A percentile compares a stretch with the other conserved stretches of the same genome.
Evolutionary conservation across 192 early-diverging fungal genomes (phyloP).

Genomic region (Spizellomyces sp.): DNA sequence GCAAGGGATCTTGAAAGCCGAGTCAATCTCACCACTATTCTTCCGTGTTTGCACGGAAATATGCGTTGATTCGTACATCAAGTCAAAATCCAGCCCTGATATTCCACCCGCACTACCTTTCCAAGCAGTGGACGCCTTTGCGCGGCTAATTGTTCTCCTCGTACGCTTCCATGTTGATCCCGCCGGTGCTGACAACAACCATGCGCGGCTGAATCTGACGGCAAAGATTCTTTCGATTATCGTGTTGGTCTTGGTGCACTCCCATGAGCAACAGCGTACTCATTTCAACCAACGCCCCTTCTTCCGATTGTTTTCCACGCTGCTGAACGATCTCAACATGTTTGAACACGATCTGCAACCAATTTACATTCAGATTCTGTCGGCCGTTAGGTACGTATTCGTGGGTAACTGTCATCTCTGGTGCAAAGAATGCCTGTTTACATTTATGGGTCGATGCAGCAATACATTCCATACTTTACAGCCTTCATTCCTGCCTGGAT

Average conservation of each 20-base stretch:
- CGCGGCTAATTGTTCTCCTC: slow-evolving; percentile 80
- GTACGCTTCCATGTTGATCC: slow-evolving; percentile 71
- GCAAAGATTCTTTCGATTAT: slow-evolving; percentile 86
- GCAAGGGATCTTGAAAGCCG: slow-evolving; percentile 74
- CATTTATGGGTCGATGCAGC: slow-evolving; percentile 20
- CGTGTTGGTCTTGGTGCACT: slow-evolving; percentile 79
- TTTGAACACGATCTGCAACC: slow-evolving; percentile 65
- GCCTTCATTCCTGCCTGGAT: slow-evolving; percentile 87
- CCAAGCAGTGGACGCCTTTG: slow-evolving; percentile 91
- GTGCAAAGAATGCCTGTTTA: background rate
- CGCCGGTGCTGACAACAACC: slow-evolving; percentile 52
- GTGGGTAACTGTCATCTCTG: slow-evolving; percentile 45
- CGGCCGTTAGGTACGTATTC: slow-evolving; percentile 36
- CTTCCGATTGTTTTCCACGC: slow-evolving; percentile 82
- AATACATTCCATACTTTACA: slow-evolving; percentile 83
- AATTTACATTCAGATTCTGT: slow-evolving; percentile 76
- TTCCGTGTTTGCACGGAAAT: slow-evolving; percentile 89
- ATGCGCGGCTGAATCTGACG: slow-evolving; percentile 66
- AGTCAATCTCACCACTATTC: slow-evolving; percentile 81
- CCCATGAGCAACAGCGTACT: slow-evolving; percentile 76
- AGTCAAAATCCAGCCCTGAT: slow-evolving; percentile 38
- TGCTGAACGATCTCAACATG: slow-evolving; percentile 77
- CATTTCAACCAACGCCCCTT: slow-evolving; percentile 90
- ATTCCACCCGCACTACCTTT: slow-evolving; percentile 54
- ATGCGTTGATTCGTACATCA: slow-evolving; percentile 73